A percentile compares a stretch with the other conserved stretches of the same genome.
Evolutionary conservation across 257 asterid genomes (phyloP).

Genomic region (Nicotiana knightiana): DNA sequence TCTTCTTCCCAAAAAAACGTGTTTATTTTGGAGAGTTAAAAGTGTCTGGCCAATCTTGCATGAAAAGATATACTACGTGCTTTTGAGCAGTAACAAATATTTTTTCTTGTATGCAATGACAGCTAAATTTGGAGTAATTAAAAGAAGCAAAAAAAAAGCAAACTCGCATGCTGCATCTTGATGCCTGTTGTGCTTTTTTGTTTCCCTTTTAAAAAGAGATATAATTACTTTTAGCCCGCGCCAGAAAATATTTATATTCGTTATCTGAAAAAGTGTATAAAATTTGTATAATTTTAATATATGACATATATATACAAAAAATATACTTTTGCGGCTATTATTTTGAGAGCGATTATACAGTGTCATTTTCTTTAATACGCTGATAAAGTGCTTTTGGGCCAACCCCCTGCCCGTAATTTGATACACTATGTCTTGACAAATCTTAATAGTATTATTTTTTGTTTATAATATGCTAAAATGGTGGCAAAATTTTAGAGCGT

Average conservation of each 20-base stretch:
- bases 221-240: too few species aligned
- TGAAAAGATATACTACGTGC: background rate
- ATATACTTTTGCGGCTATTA: too few species aligned
- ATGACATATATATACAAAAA: too few species aligned
- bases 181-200: background rate
- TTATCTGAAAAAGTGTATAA: too few species aligned
- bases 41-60: background rate
- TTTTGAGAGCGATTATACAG: too few species aligned
- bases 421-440: too few species aligned
- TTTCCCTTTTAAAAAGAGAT: background rate
- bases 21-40: background rate
- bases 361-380: background rate
- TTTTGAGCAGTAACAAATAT: background rate
- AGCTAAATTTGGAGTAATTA: background rate
- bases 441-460: too few species aligned
- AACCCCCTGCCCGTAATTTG: too few species aligned
- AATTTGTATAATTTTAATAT: too few species aligned
- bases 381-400: background rate
- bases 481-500: background rate
- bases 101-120: background rate
- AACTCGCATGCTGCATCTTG: background rate
- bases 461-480: too few species aligned
- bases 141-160: background rate
- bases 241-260: too few species aligned
- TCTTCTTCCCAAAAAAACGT: too few species aligned